Evolutionary conservation across 1,139 yeast species (phyloP).

Genomic region (Eremothecium coryli): DNA sequence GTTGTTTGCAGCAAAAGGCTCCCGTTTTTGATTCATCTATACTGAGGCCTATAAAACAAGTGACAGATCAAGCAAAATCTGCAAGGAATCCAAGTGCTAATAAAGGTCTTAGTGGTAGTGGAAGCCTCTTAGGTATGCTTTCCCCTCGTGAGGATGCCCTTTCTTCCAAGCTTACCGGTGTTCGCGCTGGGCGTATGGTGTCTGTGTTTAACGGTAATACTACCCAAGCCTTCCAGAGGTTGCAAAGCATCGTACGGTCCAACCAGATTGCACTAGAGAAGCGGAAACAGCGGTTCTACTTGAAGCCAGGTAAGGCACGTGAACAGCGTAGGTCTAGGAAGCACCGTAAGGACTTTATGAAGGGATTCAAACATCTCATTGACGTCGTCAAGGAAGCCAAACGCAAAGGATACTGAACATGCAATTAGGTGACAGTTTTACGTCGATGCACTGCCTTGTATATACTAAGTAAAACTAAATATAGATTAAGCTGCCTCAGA

Average conservation of each 20-base stretch:
- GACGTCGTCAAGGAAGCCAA: conserved; percentile 42
- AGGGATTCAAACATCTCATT: conserved; percentile 40
- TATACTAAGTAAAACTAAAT: no score
- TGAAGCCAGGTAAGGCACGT: conserved; percentile 41
- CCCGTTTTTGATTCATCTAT: conserved; percentile 2
- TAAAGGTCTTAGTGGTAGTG: not conserved
- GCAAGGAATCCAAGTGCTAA: not conserved
- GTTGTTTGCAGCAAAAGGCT: not conserved
- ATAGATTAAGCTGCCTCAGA: no score
- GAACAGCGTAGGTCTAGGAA: conserved; percentile 36
- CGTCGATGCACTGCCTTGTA: no score
- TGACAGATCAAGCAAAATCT: not conserved
- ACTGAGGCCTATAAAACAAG: not conserved
- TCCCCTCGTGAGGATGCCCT: conserved; percentile 23
- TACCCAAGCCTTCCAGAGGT: conserved; percentile 30
- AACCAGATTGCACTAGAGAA: conserved; percentile 34
- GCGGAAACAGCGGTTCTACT: conserved; percentile 36
- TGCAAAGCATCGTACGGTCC: conserved; percentile 31
- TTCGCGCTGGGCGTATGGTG: conserved; percentile 40
- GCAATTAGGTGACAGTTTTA: no score
- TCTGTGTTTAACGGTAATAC: conserved; percentile 34
- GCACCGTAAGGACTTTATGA: conserved; percentile 40
- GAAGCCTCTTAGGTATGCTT: conserved; percentile 3
- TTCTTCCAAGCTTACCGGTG: conserved; percentile 33
- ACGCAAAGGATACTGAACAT: conserved; percentile 41